phyloP scores from a whole-genome alignment of 768 basidiomycete genomes.

The Mycena rebaudengoi region DNA sequence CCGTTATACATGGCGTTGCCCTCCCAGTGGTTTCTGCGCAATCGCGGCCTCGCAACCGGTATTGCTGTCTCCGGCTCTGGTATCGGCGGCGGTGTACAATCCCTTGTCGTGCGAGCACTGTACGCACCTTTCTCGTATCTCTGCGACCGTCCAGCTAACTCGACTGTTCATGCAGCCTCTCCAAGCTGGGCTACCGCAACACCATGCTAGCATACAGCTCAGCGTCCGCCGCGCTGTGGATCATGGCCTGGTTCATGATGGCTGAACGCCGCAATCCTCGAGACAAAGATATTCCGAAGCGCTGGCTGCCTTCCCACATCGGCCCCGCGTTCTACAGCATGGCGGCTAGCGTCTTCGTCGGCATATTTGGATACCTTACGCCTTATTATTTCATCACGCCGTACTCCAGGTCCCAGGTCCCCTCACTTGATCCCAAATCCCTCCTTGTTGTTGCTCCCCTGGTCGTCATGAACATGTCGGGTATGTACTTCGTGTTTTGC shows the following conservation, averaged over 20 bases:
- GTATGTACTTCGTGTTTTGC: slow-evolving; percentile 8
- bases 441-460: slow-evolving; percentile 31
- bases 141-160: not conserved
- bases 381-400: slow-evolving; percentile 32
- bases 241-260: slow-evolving; percentile 39
- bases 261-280: slow-evolving; percentile 34
- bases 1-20: slow-evolving; percentile 42
- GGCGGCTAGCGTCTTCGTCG: slow-evolving; percentile 39
- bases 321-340: slow-evolving; percentile 42
- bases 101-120: slow-evolving; percentile 31
- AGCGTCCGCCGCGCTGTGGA: slow-evolving; percentile 35
- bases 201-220: slow-evolving; percentile 41
- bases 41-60: slow-evolving; percentile 43
- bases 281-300: slow-evolving; percentile 19
- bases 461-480: slow-evolving; percentile 33
- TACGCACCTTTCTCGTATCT: not conserved
- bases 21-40: slow-evolving; percentile 43
- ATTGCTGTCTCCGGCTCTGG: slow-evolving; percentile 43
- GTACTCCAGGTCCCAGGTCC: slow-evolving; percentile 27
- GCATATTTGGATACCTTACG: slow-evolving; percentile 34
- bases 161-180: slow-evolving; percentile 24
- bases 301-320: slow-evolving; percentile 32
- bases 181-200: slow-evolving; percentile 38
- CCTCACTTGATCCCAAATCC: slow-evolving; percentile 26
- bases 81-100: slow-evolving; percentile 38